Percentiles rank a stretch among this genome's conserved stretches.
phyloP scores from a whole-genome alignment of 73 alveolate species.

The Paramecium biaurelia region DNA sequence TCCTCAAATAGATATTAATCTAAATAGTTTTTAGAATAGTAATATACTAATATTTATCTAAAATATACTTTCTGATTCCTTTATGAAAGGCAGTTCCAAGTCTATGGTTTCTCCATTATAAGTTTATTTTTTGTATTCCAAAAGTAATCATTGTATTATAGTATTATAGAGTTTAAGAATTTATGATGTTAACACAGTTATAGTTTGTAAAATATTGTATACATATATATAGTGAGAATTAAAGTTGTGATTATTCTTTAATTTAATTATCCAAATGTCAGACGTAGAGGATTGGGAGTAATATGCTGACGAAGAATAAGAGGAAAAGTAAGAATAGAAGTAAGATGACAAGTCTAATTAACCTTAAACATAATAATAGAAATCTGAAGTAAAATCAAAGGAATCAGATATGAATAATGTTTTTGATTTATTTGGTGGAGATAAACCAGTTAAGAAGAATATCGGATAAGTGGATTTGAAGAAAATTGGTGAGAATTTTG shows the following conservation, averaged over 20 bases:
- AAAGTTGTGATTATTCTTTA: background rate
- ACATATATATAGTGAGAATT: background rate
- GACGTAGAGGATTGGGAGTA: slow-evolving; percentile 40
- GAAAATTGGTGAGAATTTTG: slow-evolving; percentile 51
- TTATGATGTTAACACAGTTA: too few species aligned
- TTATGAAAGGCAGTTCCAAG: too few species aligned
- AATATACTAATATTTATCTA: too few species aligned
- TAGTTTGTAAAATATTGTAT: background rate
- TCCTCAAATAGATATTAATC: too few species aligned
- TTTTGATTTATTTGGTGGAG: slow-evolving; percentile 48
- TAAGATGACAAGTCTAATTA: background rate
- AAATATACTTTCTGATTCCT: too few species aligned
- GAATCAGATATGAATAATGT: slow-evolving; percentile 47
- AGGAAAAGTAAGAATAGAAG: background rate
- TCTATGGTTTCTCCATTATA: too few species aligned
- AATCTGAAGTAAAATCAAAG: background rate
- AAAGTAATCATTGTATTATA: too few species aligned
- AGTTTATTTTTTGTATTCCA: too few species aligned
- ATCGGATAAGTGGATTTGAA: slow-evolving; percentile 25
- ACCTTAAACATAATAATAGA: background rate
- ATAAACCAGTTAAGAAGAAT: slow-evolving; percentile 4
- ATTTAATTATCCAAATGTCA: slow-evolving; percentile 9
- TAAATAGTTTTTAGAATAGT: too few species aligned
- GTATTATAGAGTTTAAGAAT: too few species aligned
- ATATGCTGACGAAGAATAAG: slow-evolving; percentile 15